Evolutionary conservation across 106 monocot species (phyloP).

Genomic region (Dioscorea alata): DNA sequence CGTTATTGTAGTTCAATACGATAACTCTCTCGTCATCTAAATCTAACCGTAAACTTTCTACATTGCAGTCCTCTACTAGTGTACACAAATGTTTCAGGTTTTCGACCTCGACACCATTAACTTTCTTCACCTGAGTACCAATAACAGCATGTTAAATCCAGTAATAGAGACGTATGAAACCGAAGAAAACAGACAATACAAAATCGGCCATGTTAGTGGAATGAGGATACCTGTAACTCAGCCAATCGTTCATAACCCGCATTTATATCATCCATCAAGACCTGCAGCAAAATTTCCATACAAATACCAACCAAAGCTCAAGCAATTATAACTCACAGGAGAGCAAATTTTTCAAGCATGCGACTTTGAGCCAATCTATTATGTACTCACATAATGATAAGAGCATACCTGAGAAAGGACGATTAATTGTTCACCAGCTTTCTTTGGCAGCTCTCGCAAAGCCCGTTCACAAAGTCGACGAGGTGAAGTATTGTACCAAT

Average conservation of each 20-base stretch:
- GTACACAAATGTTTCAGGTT: conserved; percentile 81
- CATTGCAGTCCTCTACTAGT: conserved; percentile 63
- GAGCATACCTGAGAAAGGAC: conserved; percentile 92
- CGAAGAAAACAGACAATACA: background rate
- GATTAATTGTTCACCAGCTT: conserved; percentile 78
- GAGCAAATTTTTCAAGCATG: too few relatives aligned
- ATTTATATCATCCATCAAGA: conserved; percentile 95
- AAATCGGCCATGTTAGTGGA: background rate
- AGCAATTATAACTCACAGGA: too few relatives aligned
- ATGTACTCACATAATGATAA: too few relatives aligned
- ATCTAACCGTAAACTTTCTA: conserved; percentile 80
- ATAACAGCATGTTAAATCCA: background rate
- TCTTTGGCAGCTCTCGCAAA: conserved; percentile 79
- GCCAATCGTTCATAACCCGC: conserved; percentile 85
- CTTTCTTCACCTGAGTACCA: conserved; percentile 78
- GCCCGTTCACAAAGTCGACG: conserved; percentile 94
- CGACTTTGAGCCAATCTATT: too few relatives aligned
- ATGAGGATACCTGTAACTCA: conserved; percentile 56
- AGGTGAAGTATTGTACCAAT: conserved; percentile 96
- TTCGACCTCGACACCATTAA: conserved; percentile 73
- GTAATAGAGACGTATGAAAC: background rate
- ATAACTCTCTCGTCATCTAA: conserved; percentile 94
- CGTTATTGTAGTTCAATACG: conserved; percentile 65
- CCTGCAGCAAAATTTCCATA: conserved; percentile 22
- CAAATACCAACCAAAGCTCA: too few relatives aligned